Evolutionary conservation across 495 filamentous ascomycete genomes (phyloP).

Genomic region (Aspergillus sclerotiicarbonarius): DNA sequence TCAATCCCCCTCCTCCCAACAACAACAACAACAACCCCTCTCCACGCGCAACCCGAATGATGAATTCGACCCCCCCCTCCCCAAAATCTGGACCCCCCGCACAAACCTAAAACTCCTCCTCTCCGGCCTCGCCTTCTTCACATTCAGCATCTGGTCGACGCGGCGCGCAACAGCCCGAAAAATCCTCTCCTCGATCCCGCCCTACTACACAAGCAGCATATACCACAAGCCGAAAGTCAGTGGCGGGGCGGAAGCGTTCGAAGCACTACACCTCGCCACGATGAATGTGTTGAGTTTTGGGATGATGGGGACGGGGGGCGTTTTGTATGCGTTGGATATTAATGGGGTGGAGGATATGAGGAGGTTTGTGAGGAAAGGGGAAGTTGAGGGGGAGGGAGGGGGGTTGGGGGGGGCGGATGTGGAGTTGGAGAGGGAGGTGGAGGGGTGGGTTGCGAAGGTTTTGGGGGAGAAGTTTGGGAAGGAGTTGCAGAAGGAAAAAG

Average conservation of each 20-base stretch:
- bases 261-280: conserved; percentile 80
- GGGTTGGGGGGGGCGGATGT: conserved; percentile 21
- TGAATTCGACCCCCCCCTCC: conserved; percentile 13
- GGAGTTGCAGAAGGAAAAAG: conserved; percentile 37
- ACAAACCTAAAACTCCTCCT: conserved; percentile 57
- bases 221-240: conserved; percentile 45
- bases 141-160: conserved; percentile 66
- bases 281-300: conserved; percentile 70
- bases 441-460: conserved; percentile 66
- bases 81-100: conserved; percentile 18
- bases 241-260: conserved; percentile 64
- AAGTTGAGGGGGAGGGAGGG: conserved; percentile 35
- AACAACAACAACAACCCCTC: no score
- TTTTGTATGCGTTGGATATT: conserved; percentile 69
- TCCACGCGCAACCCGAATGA: background rate
- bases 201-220: conserved; percentile 61
- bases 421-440: conserved; percentile 64
- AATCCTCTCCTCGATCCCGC: conserved; percentile 39
- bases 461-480: conserved; percentile 53
- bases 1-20: no score
- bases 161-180: conserved; percentile 51
- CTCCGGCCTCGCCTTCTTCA: conserved; percentile 70
- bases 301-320: conserved; percentile 66
- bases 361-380: conserved; percentile 47
- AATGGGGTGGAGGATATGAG: conserved; percentile 68